Evolutionary conservation across 352 stramenopile genomes (phyloP).

Genomic region (Pelagophyceae sp.): DNA sequence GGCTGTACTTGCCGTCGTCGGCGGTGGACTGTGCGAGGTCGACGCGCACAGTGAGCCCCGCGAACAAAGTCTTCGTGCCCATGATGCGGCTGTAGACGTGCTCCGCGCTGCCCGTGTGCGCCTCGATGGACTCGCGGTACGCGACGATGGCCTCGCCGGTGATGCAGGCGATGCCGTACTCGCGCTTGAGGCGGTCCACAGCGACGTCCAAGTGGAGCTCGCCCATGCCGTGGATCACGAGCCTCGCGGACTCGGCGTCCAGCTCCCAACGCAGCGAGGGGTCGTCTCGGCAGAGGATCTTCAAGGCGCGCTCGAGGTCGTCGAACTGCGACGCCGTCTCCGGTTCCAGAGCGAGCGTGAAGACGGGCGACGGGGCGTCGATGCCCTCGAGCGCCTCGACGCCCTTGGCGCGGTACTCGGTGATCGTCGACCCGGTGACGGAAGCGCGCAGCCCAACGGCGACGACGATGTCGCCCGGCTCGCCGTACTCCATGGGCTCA

Average conservation of each 20-base stretch:
- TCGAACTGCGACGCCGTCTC: slow-evolving; percentile 69
- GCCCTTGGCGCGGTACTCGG: neutral
- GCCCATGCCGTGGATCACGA: slow-evolving; percentile 61
- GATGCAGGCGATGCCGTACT: slow-evolving; percentile 70
- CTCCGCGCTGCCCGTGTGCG: slow-evolving; percentile 9
- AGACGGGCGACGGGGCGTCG: slow-evolving; percentile 58
- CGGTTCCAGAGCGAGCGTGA: slow-evolving; percentile 78
- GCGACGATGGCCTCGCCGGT: slow-evolving; percentile 73
- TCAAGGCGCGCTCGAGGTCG: slow-evolving; percentile 67
- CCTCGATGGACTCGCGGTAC: slow-evolving; percentile 71
- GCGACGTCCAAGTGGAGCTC: slow-evolving; percentile 88
- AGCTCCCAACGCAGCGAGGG: slow-evolving; percentile 53
- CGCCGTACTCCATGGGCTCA: slow-evolving; percentile 57
- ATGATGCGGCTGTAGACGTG: slow-evolving; percentile 1
- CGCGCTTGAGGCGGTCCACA: slow-evolving; percentile 69
- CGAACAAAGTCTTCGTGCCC: neutral
- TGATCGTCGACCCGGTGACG: slow-evolving; percentile 6
- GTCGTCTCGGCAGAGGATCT: slow-evolving; percentile 59
- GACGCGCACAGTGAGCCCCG: neutral
- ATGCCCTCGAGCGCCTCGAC: slow-evolving; percentile 44
- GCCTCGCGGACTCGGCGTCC: slow-evolving; percentile 24
- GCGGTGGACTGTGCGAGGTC: neutral
- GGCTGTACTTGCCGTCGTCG: neutral
- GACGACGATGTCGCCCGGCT: slow-evolving; percentile 82
- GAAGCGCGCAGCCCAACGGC: slow-evolving; percentile 28